A percentile compares a stretch with the other conserved stretches of the same genome.
These are phyloP conservation scores for Penicillium taxi DNA, from an alignment of 495 filamentous ascomycete genomes.

Conservation along the genomic window DNA sequence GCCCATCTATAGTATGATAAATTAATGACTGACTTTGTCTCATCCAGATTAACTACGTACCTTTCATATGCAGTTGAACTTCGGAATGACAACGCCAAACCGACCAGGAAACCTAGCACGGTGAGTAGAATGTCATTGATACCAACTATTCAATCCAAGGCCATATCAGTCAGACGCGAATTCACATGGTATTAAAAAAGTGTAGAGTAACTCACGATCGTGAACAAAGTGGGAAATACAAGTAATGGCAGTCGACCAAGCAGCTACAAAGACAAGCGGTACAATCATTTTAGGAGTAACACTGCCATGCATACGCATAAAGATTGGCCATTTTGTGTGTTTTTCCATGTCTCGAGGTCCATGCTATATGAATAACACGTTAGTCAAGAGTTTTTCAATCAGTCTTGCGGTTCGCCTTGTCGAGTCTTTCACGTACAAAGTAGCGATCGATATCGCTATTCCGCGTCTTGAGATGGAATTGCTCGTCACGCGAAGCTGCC, in stretches of 20 bases:
- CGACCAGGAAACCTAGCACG: conserved; percentile 84
- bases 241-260: conserved; percentile 65
- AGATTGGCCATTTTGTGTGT: conserved; percentile 76
- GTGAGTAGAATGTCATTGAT: conserved; percentile 69
- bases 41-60: conserved; percentile 13
- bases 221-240: conserved; percentile 48
- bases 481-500: conserved; percentile 28
- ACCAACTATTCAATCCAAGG: conserved; percentile 25
- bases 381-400: not conserved
- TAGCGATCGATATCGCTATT: conserved; percentile 38
- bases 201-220: conserved; percentile 31
- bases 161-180: conserved; percentile 1
- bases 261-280: conserved; percentile 56
- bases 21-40: not conserved
- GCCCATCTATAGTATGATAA: conserved; percentile 39
- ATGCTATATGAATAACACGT: conserved; percentile 20
- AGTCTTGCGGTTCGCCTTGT: not conserved
- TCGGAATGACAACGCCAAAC: conserved; percentile 73
- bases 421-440: conserved; percentile 28
- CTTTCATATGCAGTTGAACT: conserved; percentile 82
- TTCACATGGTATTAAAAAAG: too few species aligned
- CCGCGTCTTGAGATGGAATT: conserved; percentile 30
- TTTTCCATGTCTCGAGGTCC: conserved; percentile 61
- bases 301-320: conserved; percentile 72
- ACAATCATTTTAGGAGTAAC: conserved; percentile 75